Conservation (phyloP, 164 flowering plant species). For the Vitis labrusca region DNA sequence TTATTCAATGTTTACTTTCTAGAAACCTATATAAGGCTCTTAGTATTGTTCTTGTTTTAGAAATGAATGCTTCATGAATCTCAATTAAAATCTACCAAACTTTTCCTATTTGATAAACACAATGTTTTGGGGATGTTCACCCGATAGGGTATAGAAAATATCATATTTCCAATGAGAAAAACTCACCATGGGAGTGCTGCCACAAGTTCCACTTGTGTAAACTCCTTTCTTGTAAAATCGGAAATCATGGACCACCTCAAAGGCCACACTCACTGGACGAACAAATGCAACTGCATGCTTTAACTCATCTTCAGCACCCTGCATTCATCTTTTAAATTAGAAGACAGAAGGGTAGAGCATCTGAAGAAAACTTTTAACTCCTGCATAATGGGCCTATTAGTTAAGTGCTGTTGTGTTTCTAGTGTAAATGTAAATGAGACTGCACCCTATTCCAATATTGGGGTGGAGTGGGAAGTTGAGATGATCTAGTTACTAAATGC, state of each 20-base stretch:
- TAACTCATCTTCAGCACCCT: conserved; percentile 98
- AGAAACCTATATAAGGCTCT: background rate
- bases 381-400: no score
- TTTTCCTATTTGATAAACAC: background rate
- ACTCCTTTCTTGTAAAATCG: conserved; percentile 75
- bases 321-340: conserved; percentile 12
- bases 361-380: background rate
- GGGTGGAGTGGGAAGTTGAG: background rate
- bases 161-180: background rate
- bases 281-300: conserved; percentile 84
- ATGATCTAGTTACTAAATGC: background rate
- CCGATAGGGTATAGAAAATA: background rate
- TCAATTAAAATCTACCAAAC: background rate
- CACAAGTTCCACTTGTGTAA: conserved; percentile 80
- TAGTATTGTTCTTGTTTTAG: background rate
- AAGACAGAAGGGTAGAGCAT: background rate
- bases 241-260: conserved; percentile 73
- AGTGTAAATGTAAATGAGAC: background rate
- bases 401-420: background rate
- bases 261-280: conserved; percentile 94
- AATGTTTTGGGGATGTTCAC: background rate
- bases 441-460: background rate
- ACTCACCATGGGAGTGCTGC: conserved; percentile 79
- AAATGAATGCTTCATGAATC: background rate
- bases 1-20: background rate